A percentile compares a stretch with the other conserved stretches of the same genome.
These are phyloP conservation scores for Flaveria linearis DNA, from an alignment of 129 eudicot genomes.

Conservation along the genomic window DNA sequence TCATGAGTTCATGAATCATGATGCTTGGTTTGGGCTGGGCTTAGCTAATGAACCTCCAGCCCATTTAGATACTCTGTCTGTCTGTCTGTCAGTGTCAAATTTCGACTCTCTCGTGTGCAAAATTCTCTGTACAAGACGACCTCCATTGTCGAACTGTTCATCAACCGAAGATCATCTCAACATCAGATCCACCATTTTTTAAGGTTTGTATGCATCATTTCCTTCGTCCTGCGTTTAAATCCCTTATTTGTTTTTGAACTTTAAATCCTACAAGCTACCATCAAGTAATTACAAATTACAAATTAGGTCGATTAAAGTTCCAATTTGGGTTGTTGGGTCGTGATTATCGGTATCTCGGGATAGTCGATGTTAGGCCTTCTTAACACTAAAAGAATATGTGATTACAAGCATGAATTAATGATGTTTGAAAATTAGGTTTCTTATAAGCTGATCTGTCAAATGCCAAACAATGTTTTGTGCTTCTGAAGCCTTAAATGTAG, in stretches of 20 bases:
- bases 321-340: background rate
- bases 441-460: background rate
- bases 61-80: background rate
- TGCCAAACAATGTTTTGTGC: background rate
- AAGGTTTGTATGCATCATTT: constrained; percentile 18
- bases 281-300: constrained; percentile 1
- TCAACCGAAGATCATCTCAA: constrained; percentile 6
- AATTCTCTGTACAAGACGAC: background rate
- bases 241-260: background rate
- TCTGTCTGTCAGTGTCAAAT: background rate
- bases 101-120: no score
- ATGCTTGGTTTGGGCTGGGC: no score
- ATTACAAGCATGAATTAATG: constrained; percentile 5
- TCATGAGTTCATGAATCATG: no score
- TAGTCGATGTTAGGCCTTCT: constrained; percentile 3
- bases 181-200: constrained; percentile 30
- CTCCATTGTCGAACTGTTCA: constrained; percentile 17
- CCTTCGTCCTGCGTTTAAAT: background rate
- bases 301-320: constrained; percentile 20
- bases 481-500: background rate
- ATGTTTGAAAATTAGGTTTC: background rate
- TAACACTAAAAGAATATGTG: background rate
- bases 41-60: background rate
- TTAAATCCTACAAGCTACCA: constrained; percentile 17
- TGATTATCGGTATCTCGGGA: background rate